Conservation (phyloP, 768 basidiomycete genomes). For the Boletus insuetus region DNA sequence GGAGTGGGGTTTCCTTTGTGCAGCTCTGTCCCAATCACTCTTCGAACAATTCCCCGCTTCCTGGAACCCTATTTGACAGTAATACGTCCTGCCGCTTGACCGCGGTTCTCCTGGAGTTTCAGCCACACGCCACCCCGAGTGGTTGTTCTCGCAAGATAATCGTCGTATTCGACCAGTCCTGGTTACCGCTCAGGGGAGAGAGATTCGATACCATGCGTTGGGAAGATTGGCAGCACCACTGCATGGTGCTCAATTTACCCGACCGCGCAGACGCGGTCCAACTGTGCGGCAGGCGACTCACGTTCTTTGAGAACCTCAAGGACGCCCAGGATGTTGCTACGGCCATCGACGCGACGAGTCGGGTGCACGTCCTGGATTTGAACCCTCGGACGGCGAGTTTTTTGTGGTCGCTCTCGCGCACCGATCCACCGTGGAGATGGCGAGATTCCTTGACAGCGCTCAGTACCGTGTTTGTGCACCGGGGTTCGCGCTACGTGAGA, state of each 20-base stretch:
- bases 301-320: conserved; percentile 30
- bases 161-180: conserved; percentile 53
- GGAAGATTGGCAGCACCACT: conserved; percentile 50
- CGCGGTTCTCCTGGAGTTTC: conserved; percentile 42
- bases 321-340: conserved; percentile 3
- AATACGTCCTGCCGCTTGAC: conserved; percentile 52
- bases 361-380: conserved; percentile 30
- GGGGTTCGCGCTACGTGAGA: conserved; percentile 26
- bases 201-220: conserved; percentile 49
- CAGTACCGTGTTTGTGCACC: conserved; percentile 29
- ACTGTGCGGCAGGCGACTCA: conserved; percentile 29
- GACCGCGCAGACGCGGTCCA: conserved; percentile 30
- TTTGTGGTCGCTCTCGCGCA: conserved; percentile 26
- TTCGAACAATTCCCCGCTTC: conserved; percentile 35
- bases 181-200: conserved; percentile 43
- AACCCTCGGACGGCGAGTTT: conserved; percentile 27
- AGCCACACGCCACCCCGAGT: conserved; percentile 34
- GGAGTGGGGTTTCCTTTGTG: conserved; percentile 43
- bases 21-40: conserved; percentile 49
- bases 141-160: conserved; percentile 42
- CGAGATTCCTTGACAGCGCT: conserved; percentile 22
- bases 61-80: conserved; percentile 53
- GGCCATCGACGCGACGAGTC: conserved; percentile 16
- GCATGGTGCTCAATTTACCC: conserved; percentile 33
- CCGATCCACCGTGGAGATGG: conserved; percentile 32